These are phyloP conservation scores for Mercurialis annua DNA, from an alignment of 345 rosid genomes.

Conservation along the genomic window DNA sequence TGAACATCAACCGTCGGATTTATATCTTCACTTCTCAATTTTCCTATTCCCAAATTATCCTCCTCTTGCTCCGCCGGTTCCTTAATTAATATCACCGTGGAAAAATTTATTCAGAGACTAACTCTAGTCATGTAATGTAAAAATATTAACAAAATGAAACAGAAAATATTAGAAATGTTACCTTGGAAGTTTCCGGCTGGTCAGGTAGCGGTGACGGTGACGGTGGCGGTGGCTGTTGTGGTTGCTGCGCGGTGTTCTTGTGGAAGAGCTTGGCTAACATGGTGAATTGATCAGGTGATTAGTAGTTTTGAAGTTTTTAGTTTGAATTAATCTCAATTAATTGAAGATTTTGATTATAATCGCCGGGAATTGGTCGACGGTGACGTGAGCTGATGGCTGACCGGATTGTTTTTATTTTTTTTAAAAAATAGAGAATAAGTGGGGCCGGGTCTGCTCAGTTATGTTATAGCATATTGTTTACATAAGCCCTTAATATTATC, in stretches of 20 bases:
- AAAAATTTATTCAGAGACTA: background rate
- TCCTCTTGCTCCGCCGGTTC: constrained; percentile 16
- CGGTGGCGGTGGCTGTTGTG: constrained; percentile 20
- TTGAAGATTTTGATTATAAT: background rate
- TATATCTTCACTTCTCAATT: constrained; percentile 13
- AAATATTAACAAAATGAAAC: background rate
- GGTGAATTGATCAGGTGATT: constrained; percentile 20
- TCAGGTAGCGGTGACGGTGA: constrained; percentile 18
- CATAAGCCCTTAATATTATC: too few species aligned
- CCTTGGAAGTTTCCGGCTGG: constrained; percentile 1
- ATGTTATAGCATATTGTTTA: too few species aligned
- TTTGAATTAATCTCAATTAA: background rate
- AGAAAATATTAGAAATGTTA: background rate
- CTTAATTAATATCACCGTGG: background rate
- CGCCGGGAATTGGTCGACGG: background rate
- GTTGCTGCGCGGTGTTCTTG: constrained; percentile 25
- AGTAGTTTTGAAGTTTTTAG: constrained; percentile 2
- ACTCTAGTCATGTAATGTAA: background rate
- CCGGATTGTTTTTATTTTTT: constrained; percentile 4
- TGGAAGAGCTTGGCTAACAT: constrained; percentile 56
- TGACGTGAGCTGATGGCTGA: constrained; percentile 7
- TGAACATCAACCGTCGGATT: constrained; percentile 22
- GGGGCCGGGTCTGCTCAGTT: background rate
- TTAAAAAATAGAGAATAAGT: background rate
- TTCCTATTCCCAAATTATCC: constrained; percentile 8